A percentile compares a stretch with the other conserved stretches of the same genome.
phyloP scores from a whole-genome alignment of 306 rosid genomes.

The Quercus berberidifolia region DNA sequence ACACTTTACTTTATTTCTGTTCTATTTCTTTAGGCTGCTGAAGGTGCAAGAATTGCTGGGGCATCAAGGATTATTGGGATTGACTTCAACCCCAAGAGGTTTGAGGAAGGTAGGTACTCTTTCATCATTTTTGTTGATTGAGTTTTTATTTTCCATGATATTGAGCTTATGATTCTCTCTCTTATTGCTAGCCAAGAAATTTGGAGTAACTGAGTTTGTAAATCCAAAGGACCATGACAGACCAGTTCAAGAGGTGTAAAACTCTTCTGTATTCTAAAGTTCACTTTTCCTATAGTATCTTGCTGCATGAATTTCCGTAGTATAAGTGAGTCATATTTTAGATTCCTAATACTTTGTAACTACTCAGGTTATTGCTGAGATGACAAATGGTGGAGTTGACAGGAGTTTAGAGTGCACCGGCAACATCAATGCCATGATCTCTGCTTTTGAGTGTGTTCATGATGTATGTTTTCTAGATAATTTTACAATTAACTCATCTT shows the following conservation, averaged over 20 bases:
- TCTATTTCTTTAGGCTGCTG: conserved; percentile 33
- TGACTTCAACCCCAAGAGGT: conserved; percentile 29
- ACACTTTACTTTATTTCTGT: not conserved
- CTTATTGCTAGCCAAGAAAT: conserved; percentile 35
- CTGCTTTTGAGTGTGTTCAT: conserved; percentile 58
- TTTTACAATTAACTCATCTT: too few relatives aligned
- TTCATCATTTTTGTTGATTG: not conserved
- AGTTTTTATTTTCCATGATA: not conserved
- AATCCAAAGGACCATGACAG: conserved; percentile 44
- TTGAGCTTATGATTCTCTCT: not conserved
- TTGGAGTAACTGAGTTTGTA: conserved; percentile 51
- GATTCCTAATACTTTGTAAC: not conserved
- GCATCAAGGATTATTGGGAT: conserved; percentile 39
- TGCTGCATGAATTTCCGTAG: too few relatives aligned
- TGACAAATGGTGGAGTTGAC: conserved; percentile 60
- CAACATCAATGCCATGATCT: conserved; percentile 41
- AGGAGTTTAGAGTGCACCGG: conserved; percentile 52
- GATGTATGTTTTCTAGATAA: conserved; percentile 26
- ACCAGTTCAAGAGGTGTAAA: conserved; percentile 45
- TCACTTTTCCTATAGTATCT: not conserved
- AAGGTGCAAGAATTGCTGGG: conserved; percentile 44
- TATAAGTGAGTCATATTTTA: too few relatives aligned
- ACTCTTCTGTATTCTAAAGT: not conserved
- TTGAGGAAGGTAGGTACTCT: conserved; percentile 30
- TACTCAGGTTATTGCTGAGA: conserved; percentile 38